Evolutionary conservation across 202 grass and related monocot genomes (phyloP), one percentile per base, ranked within the genome.

Genomic region (Thinopyrum obtusiflorum): DNA sequence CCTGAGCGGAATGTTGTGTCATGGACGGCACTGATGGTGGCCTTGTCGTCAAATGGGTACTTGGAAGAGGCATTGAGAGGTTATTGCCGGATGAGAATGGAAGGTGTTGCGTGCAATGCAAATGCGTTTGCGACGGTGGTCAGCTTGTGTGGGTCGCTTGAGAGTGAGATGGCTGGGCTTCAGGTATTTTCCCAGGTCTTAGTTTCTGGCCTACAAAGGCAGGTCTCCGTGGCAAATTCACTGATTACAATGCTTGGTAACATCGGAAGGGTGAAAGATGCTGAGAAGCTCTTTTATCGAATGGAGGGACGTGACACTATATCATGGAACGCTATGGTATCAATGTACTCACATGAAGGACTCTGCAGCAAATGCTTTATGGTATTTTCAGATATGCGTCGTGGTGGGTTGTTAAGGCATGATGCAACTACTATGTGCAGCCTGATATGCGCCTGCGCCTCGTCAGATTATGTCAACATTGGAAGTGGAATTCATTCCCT

Each of bases 291-390:
- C 46, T 97, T 97, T 67, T 68, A 82, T 83, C 80, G 5, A 33
- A 94, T 94, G 92, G 67, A 49, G 3, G 82, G 70, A 62, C 62
- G 36, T 15, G 89, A 94, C 63, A 87, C 77, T 2, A 92, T 97
- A 66, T 92, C 94, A 35, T 94, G 91, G 91, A 94, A 97, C 1
- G 83, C 91, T 8, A 90, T 94, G 60, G 85, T 94, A 80, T 94
- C 91, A 4, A 24, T 90, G 36, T 87, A 94, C 51, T 92, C 88
- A 2, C 92, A 81, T 18, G 68, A 87, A 82, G 89, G 86, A 11
- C 74, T 76, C 24, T 89, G 79, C 73, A 25, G 80, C 8, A 83
- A 87, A 64, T 89, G 91, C 24, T 87, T 94, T 78, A 47, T 78
- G 26, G 18, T 83, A 29, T 87, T 97, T 81, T 88, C 94, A 80